Percentiles rank a stretch among this genome's conserved stretches.
phyloP scores from a whole-genome alignment of 2,329 filamentous ascomycete genomes.

The Neopestalotiopsis sp. region DNA sequence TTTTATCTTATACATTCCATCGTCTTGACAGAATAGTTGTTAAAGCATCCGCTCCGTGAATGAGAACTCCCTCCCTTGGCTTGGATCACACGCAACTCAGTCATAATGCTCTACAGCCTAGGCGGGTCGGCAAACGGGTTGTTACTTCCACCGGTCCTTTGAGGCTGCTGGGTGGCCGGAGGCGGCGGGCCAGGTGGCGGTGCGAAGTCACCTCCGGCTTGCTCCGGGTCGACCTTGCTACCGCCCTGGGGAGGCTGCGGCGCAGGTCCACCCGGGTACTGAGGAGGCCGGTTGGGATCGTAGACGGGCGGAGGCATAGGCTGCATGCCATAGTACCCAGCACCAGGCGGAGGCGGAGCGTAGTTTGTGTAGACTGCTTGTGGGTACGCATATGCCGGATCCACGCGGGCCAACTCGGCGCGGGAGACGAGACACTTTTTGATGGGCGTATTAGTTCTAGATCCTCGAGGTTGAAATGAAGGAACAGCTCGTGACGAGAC shows the following conservation, averaged over 20 bases:
- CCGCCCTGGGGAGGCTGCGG: conserved; percentile 46
- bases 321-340: conserved; percentile 53
- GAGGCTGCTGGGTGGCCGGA: conserved; percentile 32
- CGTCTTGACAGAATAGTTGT: background rate
- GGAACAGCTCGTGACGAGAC: background rate
- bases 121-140: conserved; percentile 20
- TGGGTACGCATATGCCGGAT: conserved; percentile 54
- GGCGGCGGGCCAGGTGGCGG: conserved; percentile 57
- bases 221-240: conserved; percentile 59
- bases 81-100: background rate
- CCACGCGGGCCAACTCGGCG: conserved; percentile 49
- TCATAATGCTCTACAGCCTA: conserved; percentile 12
- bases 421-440: conserved; percentile 57
- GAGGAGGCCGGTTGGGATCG: conserved; percentile 60
- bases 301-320: conserved; percentile 62
- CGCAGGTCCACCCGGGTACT: conserved; percentile 48
- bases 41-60: background rate
- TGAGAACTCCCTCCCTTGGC: background rate
- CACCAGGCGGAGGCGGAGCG: conserved; percentile 34
- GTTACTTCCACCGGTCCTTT: conserved; percentile 23
- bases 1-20: background rate
- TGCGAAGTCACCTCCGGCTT: conserved; percentile 45
- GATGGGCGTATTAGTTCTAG: background rate
- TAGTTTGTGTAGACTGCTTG: conserved; percentile 47
- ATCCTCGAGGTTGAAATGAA: too few species aligned